Base-by-base conservation (phyloP, 768 basidiomycete genomes). In the Trametes villosa region DNA sequence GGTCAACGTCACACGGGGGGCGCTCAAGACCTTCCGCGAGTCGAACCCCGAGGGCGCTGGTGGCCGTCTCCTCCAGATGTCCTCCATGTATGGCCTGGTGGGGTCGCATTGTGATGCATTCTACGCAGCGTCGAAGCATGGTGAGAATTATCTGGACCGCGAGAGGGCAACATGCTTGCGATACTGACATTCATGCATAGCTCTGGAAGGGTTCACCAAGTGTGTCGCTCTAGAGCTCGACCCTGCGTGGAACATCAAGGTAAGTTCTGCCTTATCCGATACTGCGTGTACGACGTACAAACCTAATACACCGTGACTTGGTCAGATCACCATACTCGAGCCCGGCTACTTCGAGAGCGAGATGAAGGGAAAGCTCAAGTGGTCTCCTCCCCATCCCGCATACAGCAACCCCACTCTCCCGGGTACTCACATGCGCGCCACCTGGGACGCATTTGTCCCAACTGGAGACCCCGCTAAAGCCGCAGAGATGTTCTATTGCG, bases 211-310 rank as follows among this genome's bases (percentile, higher is more conserved):
- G 13, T 45, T 73, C 24, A 70, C 64, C 1, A 65, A 71, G 55
- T 29, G 60, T 30, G 57, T 74, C 4, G 68, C 64, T 24, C 50
- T 48, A 49, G 75, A 76, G 45, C 66, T 76, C 9, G 72, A 76
- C 41, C 76, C 76, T 5, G 62, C 57, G 7, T 76, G 76, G 76
- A 70, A 74, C 60, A 75, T 76, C 63, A 76, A 67, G 61, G 75
- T 73, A 17, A 67, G 67, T 34, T 30, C 9, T 47, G 3, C 45
- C 24, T 24, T 22, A 18, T 29, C 42, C 7, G 12, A 12, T 22
- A n/a, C 36, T 9, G 18, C 27, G 4, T 8, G 29, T 26, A 38
- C 24, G n/a, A 11, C 38, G 0, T 31, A 11, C 29, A 9, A 15
- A 7, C 2, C 9, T n/a, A 22, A 13, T 34, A 7, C 48, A 33